Percentiles rank a stretch among this genome's conserved stretches.
phyloP scores from a whole-genome alignment of 192 early-diverging fungal genomes.

The Backusella psychrophila region DNA sequence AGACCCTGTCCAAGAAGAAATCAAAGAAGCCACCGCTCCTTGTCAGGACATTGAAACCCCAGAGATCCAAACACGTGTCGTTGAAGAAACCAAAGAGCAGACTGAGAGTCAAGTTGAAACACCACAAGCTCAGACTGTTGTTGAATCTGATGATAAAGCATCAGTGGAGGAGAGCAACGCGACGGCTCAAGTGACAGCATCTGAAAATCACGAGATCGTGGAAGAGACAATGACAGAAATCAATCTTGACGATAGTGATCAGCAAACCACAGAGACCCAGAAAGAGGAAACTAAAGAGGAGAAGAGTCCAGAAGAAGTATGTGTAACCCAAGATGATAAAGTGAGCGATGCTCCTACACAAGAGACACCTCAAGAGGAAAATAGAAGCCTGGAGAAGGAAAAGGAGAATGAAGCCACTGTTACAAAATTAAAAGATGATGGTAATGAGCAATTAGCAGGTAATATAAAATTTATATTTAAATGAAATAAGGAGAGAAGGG shows the following conservation, averaged over 20 bases:
- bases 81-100: not conserved
- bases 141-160: not conserved
- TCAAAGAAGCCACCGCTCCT: not conserved
- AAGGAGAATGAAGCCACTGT: not conserved
- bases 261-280: not conserved
- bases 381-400: not conserved
- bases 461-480: not conserved
- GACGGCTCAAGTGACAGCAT: not conserved
- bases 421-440: not conserved
- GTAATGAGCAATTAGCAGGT: not conserved
- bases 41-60: not conserved
- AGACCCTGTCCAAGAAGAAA: not conserved
- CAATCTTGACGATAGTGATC: not conserved
- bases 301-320: not conserved
- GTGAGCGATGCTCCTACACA: not conserved
- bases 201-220: not conserved
- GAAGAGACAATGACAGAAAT: slow-evolving; percentile 3
- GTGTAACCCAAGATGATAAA: not conserved
- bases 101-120: not conserved
- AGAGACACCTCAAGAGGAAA: not conserved
- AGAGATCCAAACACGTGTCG: not conserved
- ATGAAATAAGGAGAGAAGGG: not conserved
- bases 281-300: not conserved
- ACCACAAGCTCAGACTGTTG: not conserved
- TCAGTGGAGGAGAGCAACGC: not conserved